Percentiles rank a stretch among this genome's conserved stretches.
These are phyloP conservation scores for Colletotrichum phormii DNA, from an alignment of 2,329 filamentous ascomycete species.

Conservation along the genomic window DNA sequence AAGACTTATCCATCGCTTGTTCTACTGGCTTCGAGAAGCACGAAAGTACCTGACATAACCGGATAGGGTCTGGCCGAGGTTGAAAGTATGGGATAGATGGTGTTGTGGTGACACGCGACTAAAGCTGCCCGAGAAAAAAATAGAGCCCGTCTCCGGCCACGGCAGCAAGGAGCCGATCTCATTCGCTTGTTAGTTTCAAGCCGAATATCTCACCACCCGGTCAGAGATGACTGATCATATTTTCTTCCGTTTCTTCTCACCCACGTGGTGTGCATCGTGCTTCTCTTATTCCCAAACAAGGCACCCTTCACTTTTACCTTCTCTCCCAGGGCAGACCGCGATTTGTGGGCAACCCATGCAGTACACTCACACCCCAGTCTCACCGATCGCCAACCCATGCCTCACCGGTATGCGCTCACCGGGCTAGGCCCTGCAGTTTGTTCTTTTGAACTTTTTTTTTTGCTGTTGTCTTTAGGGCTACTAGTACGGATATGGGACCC, in stretches of 20 bases:
- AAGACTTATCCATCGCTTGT: not conserved
- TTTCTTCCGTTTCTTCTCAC: not conserved
- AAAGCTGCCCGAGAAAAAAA: not conserved
- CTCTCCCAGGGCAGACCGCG: not conserved
- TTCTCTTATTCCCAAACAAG: not conserved
- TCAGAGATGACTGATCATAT: not conserved
- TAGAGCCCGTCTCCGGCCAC: not conserved
- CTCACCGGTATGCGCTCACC: conserved; percentile 24
- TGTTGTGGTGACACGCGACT: conserved; percentile 8
- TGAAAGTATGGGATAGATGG: not conserved
- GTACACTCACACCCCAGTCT: conserved; percentile 21
- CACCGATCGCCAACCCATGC: conserved; percentile 29
- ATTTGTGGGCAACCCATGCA: conserved; percentile 13
- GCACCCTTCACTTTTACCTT: not conserved
- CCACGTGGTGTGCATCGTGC: not conserved
- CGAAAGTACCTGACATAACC: too few relatives aligned
- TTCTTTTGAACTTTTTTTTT: not conserved
- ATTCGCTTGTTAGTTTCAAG: conserved; percentile 4
- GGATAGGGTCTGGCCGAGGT: not conserved
- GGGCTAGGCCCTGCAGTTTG: conserved; percentile 11
- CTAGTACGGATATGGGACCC: not conserved
- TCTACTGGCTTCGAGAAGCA: not conserved
- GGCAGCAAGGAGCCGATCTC: not conserved
- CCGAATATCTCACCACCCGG: not conserved
- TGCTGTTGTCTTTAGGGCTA: not conserved